phyloP scores from a whole-genome alignment of 352 stramenopile genomes.

The Elongisporangium anandrum region DNA sequence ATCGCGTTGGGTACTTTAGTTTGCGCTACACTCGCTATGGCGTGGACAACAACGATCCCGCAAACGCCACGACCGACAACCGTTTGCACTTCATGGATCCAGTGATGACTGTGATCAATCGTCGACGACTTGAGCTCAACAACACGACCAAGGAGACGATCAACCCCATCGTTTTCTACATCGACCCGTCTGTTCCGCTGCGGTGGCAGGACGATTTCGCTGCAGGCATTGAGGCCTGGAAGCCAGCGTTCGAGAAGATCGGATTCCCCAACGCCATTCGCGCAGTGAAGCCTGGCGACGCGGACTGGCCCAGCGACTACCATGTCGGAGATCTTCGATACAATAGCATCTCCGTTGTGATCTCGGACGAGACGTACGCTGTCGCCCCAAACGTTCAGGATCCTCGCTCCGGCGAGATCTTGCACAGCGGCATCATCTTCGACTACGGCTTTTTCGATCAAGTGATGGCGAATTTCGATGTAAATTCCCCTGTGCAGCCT shows the following conservation, averaged over 20 bases:
- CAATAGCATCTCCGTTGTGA: slow-evolving; percentile 84
- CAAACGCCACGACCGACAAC: slow-evolving; percentile 23
- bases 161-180: slow-evolving; percentile 72
- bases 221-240: slow-evolving; percentile 70
- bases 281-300: slow-evolving; percentile 56
- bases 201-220: slow-evolving; percentile 63
- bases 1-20: slow-evolving; percentile 80
- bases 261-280: slow-evolving; percentile 70
- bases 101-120: slow-evolving; percentile 65
- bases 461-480: slow-evolving; percentile 49
- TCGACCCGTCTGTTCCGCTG: slow-evolving; percentile 74
- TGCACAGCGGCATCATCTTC: slow-evolving; percentile 85
- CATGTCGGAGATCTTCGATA: slow-evolving; percentile 82
- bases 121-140: slow-evolving; percentile 51
- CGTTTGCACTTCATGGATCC: slow-evolving; percentile 46
- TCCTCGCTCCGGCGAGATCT: slow-evolving; percentile 78
- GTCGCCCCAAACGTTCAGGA: slow-evolving; percentile 65
- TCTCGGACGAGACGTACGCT: slow-evolving; percentile 74
- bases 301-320: slow-evolving; percentile 77
- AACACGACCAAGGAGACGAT: slow-evolving; percentile 24
- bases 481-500: slow-evolving; percentile 32
- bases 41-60: slow-evolving; percentile 22
- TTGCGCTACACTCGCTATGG: slow-evolving; percentile 59
- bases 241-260: slow-evolving; percentile 67
- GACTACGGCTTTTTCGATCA: slow-evolving; percentile 84